A percentile compares a stretch with the other conserved stretches of the same genome.
phyloP scores from a whole-genome alignment of 2,329 filamentous ascomycete genomes.

The Plenodomus tracheiphilus region DNA sequence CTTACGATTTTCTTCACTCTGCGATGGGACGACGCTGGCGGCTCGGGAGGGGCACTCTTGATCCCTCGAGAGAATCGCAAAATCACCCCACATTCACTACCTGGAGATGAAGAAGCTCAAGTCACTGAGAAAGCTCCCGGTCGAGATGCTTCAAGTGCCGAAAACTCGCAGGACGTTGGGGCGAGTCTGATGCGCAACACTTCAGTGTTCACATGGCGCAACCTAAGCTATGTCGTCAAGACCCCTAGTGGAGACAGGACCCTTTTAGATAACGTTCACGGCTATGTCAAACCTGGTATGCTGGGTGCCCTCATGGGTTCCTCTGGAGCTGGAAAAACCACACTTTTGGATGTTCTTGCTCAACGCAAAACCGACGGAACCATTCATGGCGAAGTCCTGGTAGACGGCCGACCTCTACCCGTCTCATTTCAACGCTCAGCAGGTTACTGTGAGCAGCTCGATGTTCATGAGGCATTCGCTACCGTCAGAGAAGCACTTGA shows the following conservation, averaged over 20 bases:
- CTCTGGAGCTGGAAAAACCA: constrained; percentile 40
- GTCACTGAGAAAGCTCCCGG: constrained; percentile 14
- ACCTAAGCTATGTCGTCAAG: constrained; percentile 62
- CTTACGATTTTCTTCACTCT: constrained; percentile 63
- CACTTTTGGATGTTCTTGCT: constrained; percentile 37
- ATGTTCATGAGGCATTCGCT: constrained; percentile 32
- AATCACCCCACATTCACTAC: constrained; percentile 18
- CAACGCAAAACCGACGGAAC: constrained; percentile 33
- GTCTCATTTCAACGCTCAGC: constrained; percentile 37
- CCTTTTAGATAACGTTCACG: constrained; percentile 57
- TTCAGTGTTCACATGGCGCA: constrained; percentile 68
- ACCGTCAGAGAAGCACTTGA: constrained; percentile 37
- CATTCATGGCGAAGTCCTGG: constrained; percentile 31
- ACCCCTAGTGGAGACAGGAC: constrained; percentile 42
- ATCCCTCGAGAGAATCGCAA: constrained; percentile 57
- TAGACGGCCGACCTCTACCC: constrained; percentile 32
- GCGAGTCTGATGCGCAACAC: constrained; percentile 61
- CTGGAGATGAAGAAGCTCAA: constrained; percentile 57
- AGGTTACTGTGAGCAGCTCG: constrained; percentile 40
- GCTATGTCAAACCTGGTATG: constrained; percentile 57
- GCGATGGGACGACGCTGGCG: constrained; percentile 58
- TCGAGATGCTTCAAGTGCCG: constrained; percentile 14
- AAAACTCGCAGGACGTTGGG: background rate
- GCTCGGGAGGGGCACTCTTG: constrained; percentile 58
- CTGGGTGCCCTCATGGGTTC: constrained; percentile 1